Base-by-base conservation (phyloP, 2,329 filamentous ascomycete genomes). In the Trichoderma brevicompactum region DNA sequence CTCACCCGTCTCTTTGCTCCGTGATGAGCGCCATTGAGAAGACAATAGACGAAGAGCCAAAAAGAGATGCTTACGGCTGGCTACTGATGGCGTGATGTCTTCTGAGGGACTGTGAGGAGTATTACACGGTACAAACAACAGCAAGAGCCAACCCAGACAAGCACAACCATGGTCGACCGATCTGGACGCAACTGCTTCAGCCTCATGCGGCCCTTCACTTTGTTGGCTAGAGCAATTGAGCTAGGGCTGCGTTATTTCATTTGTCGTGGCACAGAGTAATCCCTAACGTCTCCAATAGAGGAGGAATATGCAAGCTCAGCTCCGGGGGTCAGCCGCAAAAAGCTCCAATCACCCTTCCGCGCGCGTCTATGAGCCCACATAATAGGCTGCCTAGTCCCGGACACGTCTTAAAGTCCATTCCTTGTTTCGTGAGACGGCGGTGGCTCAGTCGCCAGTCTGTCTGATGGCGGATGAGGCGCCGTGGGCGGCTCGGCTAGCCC, bases 321-420 rank as follows among this genome's bases (percentile, higher is more conserved):
- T 65, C 48, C 23, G 40, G 8, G 6, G 19, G 63, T 64, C 64
- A 66, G 64, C 64, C 64, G 64, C 58, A 66, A 65, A 36, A 53
- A 54, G 49, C 56, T 50, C 50, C 41, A 28, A 28, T 28, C 23
- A 28, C 40, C 48, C 46, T 28, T 28, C 55, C 64, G 48, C 58
- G 58, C 58, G 64, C 56, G 61, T 56, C 8, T 48, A 56, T 28
- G 28, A 36, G 59, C 23, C 52, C 63, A 61, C 63, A 49, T 46
- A 44, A 65, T 61, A 56, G 50, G 60, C 60, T 55, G 60, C 60
- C 43, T 41, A 64, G 32, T 43, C 41, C 41, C 15, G 32, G 49
- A 23, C 46, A 40, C 41, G 13, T 44, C 60, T 34, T 4, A 40
- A 34, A 41, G 15, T 13, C 44, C 36, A 15, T 50, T n/a, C 60